Evolutionary conservation across 805 yeast genomes (phyloP).

Genomic region (Starmerella vitae): DNA sequence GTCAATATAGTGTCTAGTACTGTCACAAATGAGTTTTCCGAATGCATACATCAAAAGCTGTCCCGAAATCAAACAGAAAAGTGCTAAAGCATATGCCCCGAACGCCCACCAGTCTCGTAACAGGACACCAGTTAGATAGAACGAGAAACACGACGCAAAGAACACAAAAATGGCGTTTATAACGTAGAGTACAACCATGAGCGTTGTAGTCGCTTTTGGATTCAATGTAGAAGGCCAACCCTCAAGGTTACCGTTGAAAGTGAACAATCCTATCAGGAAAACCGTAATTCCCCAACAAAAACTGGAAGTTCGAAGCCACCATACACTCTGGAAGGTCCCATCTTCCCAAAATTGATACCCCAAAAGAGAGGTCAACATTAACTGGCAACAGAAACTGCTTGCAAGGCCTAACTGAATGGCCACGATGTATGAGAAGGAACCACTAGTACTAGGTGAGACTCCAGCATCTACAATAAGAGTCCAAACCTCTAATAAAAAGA

Average conservation of each 20-base stretch:
- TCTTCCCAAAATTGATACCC: slow-evolving; percentile 93
- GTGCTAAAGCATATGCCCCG: slow-evolving; percentile 64
- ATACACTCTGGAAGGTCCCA: slow-evolving; percentile 58
- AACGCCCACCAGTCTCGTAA: slow-evolving; percentile 76
- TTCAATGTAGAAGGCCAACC: slow-evolving; percentile 32
- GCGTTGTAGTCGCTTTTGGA: slow-evolving; percentile 45
- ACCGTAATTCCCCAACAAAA: slow-evolving; percentile 46
- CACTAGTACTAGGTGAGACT: slow-evolving; percentile 74
- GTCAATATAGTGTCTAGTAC: slow-evolving; percentile 74
- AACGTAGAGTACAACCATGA: slow-evolving; percentile 59
- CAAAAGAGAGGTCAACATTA: slow-evolving; percentile 60
- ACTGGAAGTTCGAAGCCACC: slow-evolving; percentile 41
- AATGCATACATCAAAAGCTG: slow-evolving; percentile 63
- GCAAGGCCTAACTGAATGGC: slow-evolving; percentile 65
- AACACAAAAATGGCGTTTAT: slow-evolving; percentile 55
- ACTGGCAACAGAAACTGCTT: slow-evolving; percentile 54
- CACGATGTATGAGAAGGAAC: slow-evolving; percentile 66
- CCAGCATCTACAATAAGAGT: slow-evolving; percentile 82
- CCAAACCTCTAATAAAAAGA: slow-evolving; percentile 44
- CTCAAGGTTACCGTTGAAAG: slow-evolving; percentile 46
- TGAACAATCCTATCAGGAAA: slow-evolving; percentile 54
- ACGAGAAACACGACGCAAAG: slow-evolving; percentile 52
- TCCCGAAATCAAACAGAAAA: slow-evolving; percentile 65
- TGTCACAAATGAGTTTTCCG: slow-evolving; percentile 50
- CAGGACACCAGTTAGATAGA: slow-evolving; percentile 51